Conservation (phyloP, 1,284 basidiomycete genomes). For the Veloporphyrellus conicus region DNA sequence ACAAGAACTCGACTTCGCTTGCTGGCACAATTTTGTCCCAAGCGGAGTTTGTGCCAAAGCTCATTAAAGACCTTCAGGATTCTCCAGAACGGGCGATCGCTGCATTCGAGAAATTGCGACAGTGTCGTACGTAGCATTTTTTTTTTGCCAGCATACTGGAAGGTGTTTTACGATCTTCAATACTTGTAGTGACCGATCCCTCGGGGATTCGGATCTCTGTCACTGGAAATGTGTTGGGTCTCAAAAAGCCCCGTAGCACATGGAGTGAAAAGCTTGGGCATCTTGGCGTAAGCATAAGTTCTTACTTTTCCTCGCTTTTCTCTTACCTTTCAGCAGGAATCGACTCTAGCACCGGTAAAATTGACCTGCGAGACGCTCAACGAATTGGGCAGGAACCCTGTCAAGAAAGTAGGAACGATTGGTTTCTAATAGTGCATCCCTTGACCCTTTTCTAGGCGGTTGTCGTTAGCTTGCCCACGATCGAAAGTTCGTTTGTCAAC, state of each 20-base stretch:
- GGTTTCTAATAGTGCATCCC: neutral
- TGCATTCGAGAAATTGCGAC: slow-evolving; percentile 72
- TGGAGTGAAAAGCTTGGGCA: slow-evolving; percentile 70
- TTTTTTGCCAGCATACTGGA: neutral
- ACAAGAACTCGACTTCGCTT: slow-evolving; percentile 70
- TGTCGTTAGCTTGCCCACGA: slow-evolving; percentile 85
- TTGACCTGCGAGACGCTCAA: slow-evolving; percentile 71
- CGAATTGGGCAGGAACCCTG: slow-evolving; percentile 68
- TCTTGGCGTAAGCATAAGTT: slow-evolving; percentile 42
- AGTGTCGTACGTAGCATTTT: slow-evolving; percentile 49
- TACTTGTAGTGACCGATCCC: slow-evolving; percentile 66
- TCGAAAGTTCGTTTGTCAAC: slow-evolving; percentile 87
- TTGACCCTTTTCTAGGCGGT: slow-evolving; percentile 54
- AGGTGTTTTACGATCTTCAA: slow-evolving; percentile 3
- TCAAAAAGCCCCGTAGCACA: slow-evolving; percentile 69
- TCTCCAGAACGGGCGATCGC: slow-evolving; percentile 68
- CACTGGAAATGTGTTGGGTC: slow-evolving; percentile 74
- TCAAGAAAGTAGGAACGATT: slow-evolving; percentile 54
- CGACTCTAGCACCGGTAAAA: slow-evolving; percentile 63
- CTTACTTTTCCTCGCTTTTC: neutral
- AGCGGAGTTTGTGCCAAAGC: slow-evolving; percentile 75
- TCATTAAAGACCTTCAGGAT: slow-evolving; percentile 73
- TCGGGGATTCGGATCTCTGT: slow-evolving; percentile 84
- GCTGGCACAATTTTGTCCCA: slow-evolving; percentile 71
- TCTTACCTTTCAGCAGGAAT: slow-evolving; percentile 39